phyloP scores from a whole-genome alignment of 2,329 filamentous ascomycete species.

The Aurifilum marmelostoma region DNA sequence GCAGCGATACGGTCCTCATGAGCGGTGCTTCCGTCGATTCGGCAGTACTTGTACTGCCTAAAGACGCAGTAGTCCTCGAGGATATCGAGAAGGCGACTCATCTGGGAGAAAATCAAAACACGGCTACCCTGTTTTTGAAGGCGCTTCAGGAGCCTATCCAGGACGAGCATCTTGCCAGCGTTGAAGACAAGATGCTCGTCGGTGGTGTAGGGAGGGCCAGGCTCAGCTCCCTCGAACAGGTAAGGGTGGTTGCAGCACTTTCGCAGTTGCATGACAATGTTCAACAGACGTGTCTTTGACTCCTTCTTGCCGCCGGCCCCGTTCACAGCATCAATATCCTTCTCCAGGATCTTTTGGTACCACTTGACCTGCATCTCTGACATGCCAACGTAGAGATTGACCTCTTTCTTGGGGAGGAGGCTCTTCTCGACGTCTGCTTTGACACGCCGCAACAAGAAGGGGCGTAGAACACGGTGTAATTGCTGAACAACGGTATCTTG shows the following conservation, averaged over 20 bases:
- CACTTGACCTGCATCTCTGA: constrained; percentile 99
- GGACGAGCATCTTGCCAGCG: constrained; percentile 94
- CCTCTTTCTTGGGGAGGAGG: constrained; percentile 92
- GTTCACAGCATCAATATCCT: constrained; percentile 98
- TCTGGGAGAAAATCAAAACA: constrained; percentile 98
- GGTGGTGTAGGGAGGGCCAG: constrained; percentile 95
- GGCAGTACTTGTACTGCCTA: constrained; percentile 91
- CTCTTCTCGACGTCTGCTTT: constrained; percentile 99
- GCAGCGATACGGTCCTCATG: constrained; percentile 97
- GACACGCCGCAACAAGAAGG: constrained; percentile 92
- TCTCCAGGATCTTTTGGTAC: constrained; percentile 99
- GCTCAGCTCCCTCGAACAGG: constrained; percentile 95
- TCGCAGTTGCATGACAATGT: constrained; percentile 98
- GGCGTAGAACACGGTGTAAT: constrained; percentile 87
- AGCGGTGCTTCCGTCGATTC: constrained; percentile 94
- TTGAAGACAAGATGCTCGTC: constrained; percentile 95
- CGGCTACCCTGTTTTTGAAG: constrained; percentile 86
- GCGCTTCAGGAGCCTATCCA: constrained; percentile 86
- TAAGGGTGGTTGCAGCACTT: constrained; percentile 99
- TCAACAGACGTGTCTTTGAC: constrained; percentile 93
- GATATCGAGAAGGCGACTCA: constrained; percentile 96
- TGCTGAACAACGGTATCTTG: constrained; percentile 97
- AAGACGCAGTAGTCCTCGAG: constrained; percentile 98
- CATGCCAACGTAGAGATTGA: constrained; percentile 98
- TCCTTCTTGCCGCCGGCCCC: constrained; percentile 95